These are phyloP conservation scores for Coelastrella sp. DNA, from an alignment of 139 green algal species.

Conservation along the genomic window DNA sequence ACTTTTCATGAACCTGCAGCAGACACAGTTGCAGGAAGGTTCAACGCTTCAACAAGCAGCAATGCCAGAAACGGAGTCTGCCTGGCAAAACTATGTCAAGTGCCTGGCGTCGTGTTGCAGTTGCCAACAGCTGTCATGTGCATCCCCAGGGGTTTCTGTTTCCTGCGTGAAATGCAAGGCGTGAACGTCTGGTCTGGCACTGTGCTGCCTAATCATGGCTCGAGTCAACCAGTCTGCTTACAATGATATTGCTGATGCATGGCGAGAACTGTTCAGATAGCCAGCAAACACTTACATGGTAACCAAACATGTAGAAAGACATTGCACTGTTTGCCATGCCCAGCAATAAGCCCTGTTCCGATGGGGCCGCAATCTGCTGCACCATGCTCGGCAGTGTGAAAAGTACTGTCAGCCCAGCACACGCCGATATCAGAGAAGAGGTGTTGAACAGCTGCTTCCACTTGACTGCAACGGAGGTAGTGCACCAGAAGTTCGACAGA, in stretches of 20 bases:
- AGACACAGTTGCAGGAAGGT: background rate
- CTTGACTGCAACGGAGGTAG: conserved; percentile 83
- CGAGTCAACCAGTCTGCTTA: too few species aligned
- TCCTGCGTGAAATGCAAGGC: too few species aligned
- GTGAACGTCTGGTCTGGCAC: too few species aligned
- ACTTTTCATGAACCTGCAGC: conserved; percentile 97
- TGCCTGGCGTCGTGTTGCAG: too few species aligned
- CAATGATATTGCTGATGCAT: too few species aligned
- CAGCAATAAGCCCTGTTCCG: conserved; percentile 75
- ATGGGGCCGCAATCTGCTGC: conserved; percentile 75
- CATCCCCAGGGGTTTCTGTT: too few species aligned
- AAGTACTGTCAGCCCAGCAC: conserved; percentile 71
- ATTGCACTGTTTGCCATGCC: conserved; percentile 86
- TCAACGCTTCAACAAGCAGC: background rate
- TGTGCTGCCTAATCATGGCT: too few species aligned
- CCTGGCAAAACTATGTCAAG: background rate
- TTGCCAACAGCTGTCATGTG: too few species aligned
- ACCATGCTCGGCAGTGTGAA: conserved; percentile 72
- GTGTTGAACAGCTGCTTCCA: conserved; percentile 80
- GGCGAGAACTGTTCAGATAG: too few species aligned
- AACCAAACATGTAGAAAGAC: conserved; percentile 97
- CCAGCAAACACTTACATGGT: conserved; percentile 76
- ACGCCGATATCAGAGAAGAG: conserved; percentile 63
- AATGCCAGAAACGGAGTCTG: background rate
- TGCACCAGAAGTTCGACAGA: conserved; percentile 98